A percentile compares a stretch with the other conserved stretches of the same genome.
phyloP scores from a whole-genome alignment of 441 rosid genomes.

The Melastoma candidum region DNA sequence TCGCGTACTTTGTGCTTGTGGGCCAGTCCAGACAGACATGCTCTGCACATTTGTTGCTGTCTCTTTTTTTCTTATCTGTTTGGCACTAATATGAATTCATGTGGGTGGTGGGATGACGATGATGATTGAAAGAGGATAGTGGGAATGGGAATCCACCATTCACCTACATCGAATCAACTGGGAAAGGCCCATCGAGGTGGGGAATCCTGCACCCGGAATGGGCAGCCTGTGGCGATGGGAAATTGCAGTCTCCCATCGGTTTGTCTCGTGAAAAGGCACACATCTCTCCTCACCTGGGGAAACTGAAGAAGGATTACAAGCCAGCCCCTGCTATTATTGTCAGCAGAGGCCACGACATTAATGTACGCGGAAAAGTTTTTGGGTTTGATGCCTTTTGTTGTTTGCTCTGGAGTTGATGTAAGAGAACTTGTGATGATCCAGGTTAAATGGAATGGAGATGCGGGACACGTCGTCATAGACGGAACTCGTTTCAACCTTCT shows the following conservation, averaged over 20 bases:
- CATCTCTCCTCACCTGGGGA: conserved; percentile 16
- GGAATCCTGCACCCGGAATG: conserved; percentile 31
- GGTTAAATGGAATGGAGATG: conserved; percentile 58
- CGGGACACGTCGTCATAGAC: conserved; percentile 38
- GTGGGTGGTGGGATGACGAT: neutral
- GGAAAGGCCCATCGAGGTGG: conserved; percentile 18
- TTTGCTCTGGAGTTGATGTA: neutral
- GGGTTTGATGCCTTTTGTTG: neutral
- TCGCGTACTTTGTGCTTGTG: too few relatives aligned
- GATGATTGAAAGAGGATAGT: too few relatives aligned
- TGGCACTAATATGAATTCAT: too few relatives aligned
- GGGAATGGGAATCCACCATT: conserved; percentile 27
- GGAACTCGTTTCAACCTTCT: conserved; percentile 27
- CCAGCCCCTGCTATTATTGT: conserved; percentile 36
- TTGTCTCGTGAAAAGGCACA: conserved; percentile 21
- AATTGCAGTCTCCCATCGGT: conserved; percentile 58
- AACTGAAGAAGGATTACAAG: conserved; percentile 28
- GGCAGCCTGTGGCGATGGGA: conserved; percentile 39
- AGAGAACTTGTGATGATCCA: conserved; percentile 11
- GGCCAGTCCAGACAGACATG: too few relatives aligned
- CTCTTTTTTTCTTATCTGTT: too few relatives aligned
- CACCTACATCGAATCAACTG: conserved; percentile 24
- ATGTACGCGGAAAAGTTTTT: conserved; percentile 17
- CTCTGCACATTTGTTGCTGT: too few relatives aligned
- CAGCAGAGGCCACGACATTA: conserved; percentile 50